Percentiles rank a stretch among this genome's conserved stretches.
Evolutionary conservation across 805 yeast genomes (phyloP).

Genomic region (Barnettozyma salicaria): DNA sequence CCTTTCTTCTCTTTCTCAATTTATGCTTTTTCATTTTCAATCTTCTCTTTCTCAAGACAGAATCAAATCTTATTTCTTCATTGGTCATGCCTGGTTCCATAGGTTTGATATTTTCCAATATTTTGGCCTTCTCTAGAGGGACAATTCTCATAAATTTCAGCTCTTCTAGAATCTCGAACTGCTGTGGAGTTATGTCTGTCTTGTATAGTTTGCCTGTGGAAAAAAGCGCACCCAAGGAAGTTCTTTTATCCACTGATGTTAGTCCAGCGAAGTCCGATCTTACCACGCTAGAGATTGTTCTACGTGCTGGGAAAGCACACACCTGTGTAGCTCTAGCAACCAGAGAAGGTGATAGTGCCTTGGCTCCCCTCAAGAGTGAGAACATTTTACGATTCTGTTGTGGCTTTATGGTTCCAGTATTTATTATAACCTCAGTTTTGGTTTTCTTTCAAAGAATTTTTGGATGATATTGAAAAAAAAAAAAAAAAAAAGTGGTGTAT

Average conservation of each 20-base stretch:
- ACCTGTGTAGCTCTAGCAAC: too few species aligned
- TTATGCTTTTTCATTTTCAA: constrained; percentile 98
- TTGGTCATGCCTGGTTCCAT: constrained; percentile 4
- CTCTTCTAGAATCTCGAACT: constrained; percentile 7
- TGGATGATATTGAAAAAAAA: too few species aligned
- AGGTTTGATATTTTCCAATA: constrained; percentile 15
- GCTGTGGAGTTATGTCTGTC: constrained; percentile 12
- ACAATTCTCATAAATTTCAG: constrained; percentile 13
- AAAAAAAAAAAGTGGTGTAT: too few species aligned
- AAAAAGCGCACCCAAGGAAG: constrained; percentile 6
- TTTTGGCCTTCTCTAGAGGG: constrained; percentile 19
- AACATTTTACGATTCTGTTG: too few species aligned
- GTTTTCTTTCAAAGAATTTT: too few species aligned
- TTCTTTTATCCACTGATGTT: constrained; percentile 1
- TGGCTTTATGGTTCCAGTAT: too few species aligned
- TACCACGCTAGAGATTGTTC: constrained; percentile 6
- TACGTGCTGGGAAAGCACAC: neutral
- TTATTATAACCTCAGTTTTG: too few species aligned
- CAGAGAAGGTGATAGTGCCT: too few species aligned
- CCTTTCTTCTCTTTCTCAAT: constrained; percentile 93
- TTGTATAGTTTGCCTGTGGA: constrained; percentile 5
- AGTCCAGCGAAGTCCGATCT: constrained; percentile 4
- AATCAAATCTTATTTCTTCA: constrained; percentile 37
- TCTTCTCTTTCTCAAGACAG: constrained; percentile 79
- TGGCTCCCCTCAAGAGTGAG: too few species aligned